Evolutionary conservation across 768 basidiomycete species (phyloP).

Genomic region (Termitomyces sp.): DNA sequence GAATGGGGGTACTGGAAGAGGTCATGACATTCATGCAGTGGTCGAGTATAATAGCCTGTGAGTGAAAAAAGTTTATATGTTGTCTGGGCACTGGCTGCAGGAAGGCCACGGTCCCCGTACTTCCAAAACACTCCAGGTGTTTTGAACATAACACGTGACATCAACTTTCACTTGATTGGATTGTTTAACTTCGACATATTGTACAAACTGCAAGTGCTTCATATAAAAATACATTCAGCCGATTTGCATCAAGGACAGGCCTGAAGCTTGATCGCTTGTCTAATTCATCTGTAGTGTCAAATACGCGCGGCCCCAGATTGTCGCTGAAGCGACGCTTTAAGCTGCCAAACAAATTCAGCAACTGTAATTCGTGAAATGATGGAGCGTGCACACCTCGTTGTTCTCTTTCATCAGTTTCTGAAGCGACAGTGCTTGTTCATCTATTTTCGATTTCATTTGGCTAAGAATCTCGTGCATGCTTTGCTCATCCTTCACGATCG

Average conservation of each 20-base stretch:
- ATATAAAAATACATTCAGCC: background rate
- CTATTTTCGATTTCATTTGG: slow-evolving; percentile 44
- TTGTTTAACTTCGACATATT: background rate
- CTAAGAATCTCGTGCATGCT: slow-evolving; percentile 27
- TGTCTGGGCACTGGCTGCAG: background rate
- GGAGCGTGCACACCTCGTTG: slow-evolving; percentile 27
- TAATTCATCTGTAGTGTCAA: background rate
- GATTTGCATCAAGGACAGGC: too few species aligned
- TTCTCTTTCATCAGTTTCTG: slow-evolving; percentile 42
- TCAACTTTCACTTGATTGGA: background rate
- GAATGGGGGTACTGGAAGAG: background rate
- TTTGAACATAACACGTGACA: slow-evolving; percentile 16
- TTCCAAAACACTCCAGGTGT: slow-evolving; percentile 2
- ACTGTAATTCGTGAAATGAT: background rate
- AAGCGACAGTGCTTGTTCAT: slow-evolving; percentile 41
- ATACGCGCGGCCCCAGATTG: slow-evolving; percentile 1
- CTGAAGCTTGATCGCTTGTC: background rate
- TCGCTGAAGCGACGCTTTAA: slow-evolving; percentile 21
- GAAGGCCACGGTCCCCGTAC: background rate
- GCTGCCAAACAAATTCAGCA: slow-evolving; percentile 14
- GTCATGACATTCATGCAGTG: background rate
- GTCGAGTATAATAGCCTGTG: background rate
- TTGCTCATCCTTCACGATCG: slow-evolving; percentile 11
- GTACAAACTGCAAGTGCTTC: background rate
- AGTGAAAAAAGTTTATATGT: background rate